Evolutionary conservation across 345 rosid species (phyloP).

Genomic region (Erucastrum elatum): DNA sequence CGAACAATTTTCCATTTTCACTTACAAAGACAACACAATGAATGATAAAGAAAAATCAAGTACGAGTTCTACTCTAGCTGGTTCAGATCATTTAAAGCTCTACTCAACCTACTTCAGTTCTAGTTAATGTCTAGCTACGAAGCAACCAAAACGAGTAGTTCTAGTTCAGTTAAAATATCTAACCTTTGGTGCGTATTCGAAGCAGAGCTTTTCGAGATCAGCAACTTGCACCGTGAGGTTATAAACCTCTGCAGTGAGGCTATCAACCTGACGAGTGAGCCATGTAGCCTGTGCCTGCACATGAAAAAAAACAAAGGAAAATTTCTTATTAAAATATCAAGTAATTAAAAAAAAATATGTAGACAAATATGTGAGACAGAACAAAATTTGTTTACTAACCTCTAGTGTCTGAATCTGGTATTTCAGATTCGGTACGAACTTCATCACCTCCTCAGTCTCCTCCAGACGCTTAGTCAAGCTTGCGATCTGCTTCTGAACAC

Average conservation of each 20-base stretch:
- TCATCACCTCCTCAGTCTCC: neutral
- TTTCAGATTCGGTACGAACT: neutral
- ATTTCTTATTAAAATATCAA: no score
- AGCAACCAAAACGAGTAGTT: neutral
- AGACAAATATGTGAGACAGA: neutral
- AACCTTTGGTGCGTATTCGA: neutral
- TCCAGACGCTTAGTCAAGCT: neutral
- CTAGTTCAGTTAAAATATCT: neutral
- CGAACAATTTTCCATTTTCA: neutral
- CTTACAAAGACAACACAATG: neutral
- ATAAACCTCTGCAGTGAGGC: neutral
- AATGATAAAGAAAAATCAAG: neutral
- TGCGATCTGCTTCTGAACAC: neutral
- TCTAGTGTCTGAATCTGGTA: neutral
- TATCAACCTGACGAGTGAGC: neutral
- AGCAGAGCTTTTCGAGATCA: neutral
- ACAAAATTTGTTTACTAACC: neutral
- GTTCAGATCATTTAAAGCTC: no score
- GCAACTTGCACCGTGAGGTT: neutral
- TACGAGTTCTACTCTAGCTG: neutral
- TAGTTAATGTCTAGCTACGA: neutral
- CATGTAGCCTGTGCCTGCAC: neutral
- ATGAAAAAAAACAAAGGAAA: neutral
- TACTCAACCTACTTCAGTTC: no score
- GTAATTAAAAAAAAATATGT: neutral